A percentile compares a stretch with the other conserved stretches of the same genome.
Conservation (phyloP, 2,329 filamentous ascomycete genomes). For the Ceratocystiopsis sp. region DNA sequence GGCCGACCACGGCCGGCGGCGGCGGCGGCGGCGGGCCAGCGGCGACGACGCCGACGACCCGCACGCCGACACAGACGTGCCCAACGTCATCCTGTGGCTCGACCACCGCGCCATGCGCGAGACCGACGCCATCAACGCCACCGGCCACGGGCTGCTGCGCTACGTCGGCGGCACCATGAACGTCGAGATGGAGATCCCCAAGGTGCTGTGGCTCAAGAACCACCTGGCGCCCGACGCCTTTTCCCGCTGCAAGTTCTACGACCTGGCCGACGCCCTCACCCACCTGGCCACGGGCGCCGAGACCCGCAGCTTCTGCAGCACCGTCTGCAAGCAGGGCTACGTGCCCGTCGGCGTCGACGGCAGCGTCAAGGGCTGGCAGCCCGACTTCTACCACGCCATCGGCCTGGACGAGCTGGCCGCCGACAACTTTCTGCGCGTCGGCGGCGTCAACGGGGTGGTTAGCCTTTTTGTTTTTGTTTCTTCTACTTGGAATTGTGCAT, state of each 20-base stretch:
- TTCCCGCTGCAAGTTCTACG: conserved; percentile 89
- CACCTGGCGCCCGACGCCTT: conserved; percentile 90
- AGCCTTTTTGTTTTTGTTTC: conserved; percentile 31
- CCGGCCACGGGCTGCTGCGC: conserved; percentile 77
- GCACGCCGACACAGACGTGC: conserved; percentile 61
- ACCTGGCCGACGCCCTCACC: conserved; percentile 80
- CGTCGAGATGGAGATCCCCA: conserved; percentile 98
- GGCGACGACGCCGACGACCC: background rate
- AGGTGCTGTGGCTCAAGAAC: conserved; percentile 96
- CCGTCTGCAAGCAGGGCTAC: conserved; percentile 93
- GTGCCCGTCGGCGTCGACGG: conserved; percentile 95
- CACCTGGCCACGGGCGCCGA: conserved; percentile 88
- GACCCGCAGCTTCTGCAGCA: conserved; percentile 84
- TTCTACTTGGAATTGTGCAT: background rate
- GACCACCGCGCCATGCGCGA: conserved; percentile 86
- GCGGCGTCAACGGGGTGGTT: conserved; percentile 88
- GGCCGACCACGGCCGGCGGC: no score
- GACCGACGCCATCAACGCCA: conserved; percentile 84
- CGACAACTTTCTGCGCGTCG: conserved; percentile 83
- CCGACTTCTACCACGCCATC: conserved; percentile 77
- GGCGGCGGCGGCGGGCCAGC: conserved; percentile 50
- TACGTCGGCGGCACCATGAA: conserved; percentile 98
- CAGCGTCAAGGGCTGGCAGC: conserved; percentile 95
- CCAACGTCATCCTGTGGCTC: conserved; percentile 94
- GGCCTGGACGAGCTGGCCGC: conserved; percentile 71